Conservation (phyloP, 2,329 filamentous ascomycete genomes). For the Xylariaceae sp. region DNA sequence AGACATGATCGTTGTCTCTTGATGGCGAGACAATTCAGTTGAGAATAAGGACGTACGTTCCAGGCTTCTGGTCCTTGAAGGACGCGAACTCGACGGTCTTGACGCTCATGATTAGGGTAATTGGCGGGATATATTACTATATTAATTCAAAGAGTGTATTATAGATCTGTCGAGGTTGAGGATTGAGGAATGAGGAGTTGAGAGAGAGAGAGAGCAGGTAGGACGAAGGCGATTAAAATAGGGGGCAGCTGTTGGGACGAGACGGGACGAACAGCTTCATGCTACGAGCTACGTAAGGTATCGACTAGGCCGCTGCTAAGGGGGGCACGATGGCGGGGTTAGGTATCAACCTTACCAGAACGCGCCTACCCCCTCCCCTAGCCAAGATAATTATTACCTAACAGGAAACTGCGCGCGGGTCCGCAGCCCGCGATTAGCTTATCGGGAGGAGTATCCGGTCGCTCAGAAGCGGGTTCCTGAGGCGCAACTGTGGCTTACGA, state of each 20-base stretch:
- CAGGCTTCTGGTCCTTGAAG: constrained; percentile 95
- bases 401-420: not conserved
- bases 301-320: not conserved
- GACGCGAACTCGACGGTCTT: constrained; percentile 77
- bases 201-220: not conserved
- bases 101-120: constrained; percentile 54
- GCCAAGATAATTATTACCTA: not conserved
- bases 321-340: constrained; percentile 16
- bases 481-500: not conserved
- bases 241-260: not conserved
- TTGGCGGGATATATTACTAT: not conserved
- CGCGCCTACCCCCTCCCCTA: not conserved
- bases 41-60: constrained; percentile 69
- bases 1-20: constrained; percentile 3
- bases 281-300: not conserved
- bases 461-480: not conserved
- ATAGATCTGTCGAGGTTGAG: not conserved
- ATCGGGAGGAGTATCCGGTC: not conserved
- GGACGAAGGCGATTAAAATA: not conserved
- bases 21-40: constrained; percentile 33
- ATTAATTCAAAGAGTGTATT: constrained; percentile 1
- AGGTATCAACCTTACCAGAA: constrained; percentile 8
- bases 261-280: not conserved
- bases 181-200: not conserved
- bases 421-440: not conserved